Percentiles rank a stretch among this genome's conserved stretches.
Evolutionary conservation across 768 basidiomycete genomes (phyloP).

Genomic region (Psilocybe azurescens): DNA sequence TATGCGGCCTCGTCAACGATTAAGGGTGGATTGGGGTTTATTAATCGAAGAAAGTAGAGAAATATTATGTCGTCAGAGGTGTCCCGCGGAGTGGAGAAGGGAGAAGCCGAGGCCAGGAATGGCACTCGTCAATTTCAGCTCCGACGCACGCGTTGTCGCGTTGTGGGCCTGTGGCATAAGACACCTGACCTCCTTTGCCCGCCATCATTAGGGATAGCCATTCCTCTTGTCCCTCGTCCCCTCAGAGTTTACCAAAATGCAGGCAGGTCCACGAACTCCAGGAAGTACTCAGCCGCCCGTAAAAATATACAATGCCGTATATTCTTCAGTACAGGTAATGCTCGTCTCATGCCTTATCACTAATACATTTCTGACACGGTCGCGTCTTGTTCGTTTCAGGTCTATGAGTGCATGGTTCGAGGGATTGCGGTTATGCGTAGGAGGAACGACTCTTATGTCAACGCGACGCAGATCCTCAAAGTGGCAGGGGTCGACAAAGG

Average conservation of each 20-base stretch:
- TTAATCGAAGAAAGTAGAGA: neutral
- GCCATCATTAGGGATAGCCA: constrained; percentile 26
- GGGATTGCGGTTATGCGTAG: constrained; percentile 99
- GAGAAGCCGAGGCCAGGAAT: neutral
- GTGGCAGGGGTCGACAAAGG: constrained; percentile 99
- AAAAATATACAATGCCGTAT: constrained; percentile 93
- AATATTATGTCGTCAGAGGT: constrained; percentile 8
- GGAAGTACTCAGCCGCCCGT: constrained; percentile 59
- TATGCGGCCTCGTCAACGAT: too few species aligned
- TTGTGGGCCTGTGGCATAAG: constrained; percentile 26
- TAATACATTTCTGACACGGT: constrained; percentile 36
- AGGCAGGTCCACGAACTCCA: constrained; percentile 48
- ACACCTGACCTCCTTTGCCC: constrained; percentile 38
- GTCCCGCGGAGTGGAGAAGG: neutral
- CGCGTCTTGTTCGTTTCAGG: constrained; percentile 56
- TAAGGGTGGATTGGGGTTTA: too few species aligned
- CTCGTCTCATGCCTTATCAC: constrained; percentile 3
- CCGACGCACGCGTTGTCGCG: constrained; percentile 47
- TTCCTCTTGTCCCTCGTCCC: constrained; percentile 30
- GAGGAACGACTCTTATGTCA: constrained; percentile 92
- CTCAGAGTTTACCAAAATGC: constrained; percentile 42
- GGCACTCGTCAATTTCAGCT: constrained; percentile 30
- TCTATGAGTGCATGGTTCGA: constrained; percentile 98
- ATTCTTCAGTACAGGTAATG: constrained; percentile 82
- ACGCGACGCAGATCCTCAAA: constrained; percentile 99